Evolutionary conservation across 1,139 yeast species (phyloP), one percentile per base, ranked within the genome.

Genomic region (Blastobotrys proliferans): DNA sequence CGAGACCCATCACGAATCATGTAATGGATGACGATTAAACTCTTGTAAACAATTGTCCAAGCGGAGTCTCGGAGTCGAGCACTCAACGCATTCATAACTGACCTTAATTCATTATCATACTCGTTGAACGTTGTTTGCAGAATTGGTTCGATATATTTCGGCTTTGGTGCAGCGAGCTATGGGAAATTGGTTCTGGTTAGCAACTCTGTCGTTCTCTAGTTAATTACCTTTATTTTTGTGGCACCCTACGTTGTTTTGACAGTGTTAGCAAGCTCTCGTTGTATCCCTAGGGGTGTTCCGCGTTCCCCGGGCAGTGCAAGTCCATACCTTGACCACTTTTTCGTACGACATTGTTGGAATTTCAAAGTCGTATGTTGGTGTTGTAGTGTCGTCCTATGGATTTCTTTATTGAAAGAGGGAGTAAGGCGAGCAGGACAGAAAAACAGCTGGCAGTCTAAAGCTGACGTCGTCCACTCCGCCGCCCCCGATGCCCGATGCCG

Each of bases 101-200:
- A 76, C 45, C 73, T 72, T 56, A 90, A 78, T 53, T 83, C 81
- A 27, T 76, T 81, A 25, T 68, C 64, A 41, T 68, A 65, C 13
- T 59, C 60, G 22, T 70, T 68, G 13, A 76, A 65, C 0, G 97
- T 86, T 3, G 94, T 83, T 70, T 83, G 74, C 38, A 92, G 73
- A 45, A 92, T 85, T 1, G 97, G 97, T 64, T 88, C 96, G 45
- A 90, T 82, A 61, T 92, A 94, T 62, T 94, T 92, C 35, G 94
- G 83, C 67, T 92, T 92, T 13, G 98, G 98, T 21, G 97, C 96
- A n/a, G 98, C 97, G 68, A 88, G 79, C 75, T 80, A 21, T 25
- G 18, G 4, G 70, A 5, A 27, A 6, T 27, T 27, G 6, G 30
- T 11, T 27, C 14, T 6, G 6, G 30, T 6, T 6, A 22, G 6